Evolutionary conservation across 2,329 filamentous ascomycete species (phyloP).

Genomic region (Achaetomium macrosporum): DNA sequence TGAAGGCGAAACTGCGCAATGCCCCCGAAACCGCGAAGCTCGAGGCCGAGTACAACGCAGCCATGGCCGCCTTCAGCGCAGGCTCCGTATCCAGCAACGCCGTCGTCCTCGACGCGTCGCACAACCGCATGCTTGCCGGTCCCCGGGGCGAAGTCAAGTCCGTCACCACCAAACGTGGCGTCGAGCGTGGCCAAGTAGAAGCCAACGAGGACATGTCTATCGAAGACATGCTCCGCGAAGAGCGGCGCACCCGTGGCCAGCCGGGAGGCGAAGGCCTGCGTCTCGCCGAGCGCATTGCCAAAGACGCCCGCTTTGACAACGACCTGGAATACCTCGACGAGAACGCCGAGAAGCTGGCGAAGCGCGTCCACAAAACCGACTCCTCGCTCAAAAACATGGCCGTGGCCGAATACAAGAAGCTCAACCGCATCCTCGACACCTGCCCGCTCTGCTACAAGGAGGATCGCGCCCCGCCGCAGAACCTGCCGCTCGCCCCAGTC

Average conservation of each 20-base stretch:
- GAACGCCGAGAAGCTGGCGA: constrained; percentile 84
- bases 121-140: constrained; percentile 82
- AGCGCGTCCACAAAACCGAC: constrained; percentile 80
- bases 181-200: constrained; percentile 75
- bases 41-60: constrained; percentile 77
- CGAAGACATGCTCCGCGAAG: constrained; percentile 94
- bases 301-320: constrained; percentile 84
- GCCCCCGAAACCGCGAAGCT: constrained; percentile 69
- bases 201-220: constrained; percentile 95
- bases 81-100: constrained; percentile 45
- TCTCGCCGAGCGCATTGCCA: constrained; percentile 87
- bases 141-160: constrained; percentile 66
- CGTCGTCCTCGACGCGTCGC: constrained; percentile 79
- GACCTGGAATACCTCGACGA: constrained; percentile 97
- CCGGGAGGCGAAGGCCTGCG: constrained; percentile 72
- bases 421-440: constrained; percentile 76
- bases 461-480: constrained; percentile 59
- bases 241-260: constrained; percentile 75
- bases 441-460: constrained; percentile 93
- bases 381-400: constrained; percentile 82
- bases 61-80: constrained; percentile 54
- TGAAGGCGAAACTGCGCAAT: constrained; percentile 86
- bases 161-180: constrained; percentile 73
- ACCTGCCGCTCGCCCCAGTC: constrained; percentile 72
- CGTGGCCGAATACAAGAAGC: constrained; percentile 82